Percentiles rank a stretch among this genome's conserved stretches.
Evolutionary conservation across 352 stramenopile species (phyloP).

Genomic region (Phytophthora sojae): DNA sequence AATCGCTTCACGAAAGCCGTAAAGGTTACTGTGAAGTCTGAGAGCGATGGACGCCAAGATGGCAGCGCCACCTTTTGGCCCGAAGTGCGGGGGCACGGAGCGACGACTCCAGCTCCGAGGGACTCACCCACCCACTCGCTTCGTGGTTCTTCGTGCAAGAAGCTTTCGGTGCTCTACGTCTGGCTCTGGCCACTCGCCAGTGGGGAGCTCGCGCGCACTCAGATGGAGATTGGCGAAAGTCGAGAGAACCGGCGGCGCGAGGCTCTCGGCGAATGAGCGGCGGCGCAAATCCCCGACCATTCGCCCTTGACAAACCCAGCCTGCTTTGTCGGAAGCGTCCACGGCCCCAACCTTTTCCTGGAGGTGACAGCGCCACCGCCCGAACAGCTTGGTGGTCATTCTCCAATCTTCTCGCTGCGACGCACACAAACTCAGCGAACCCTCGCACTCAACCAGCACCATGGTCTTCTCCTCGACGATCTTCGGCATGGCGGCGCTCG

Average conservation of each 20-base stretch:
- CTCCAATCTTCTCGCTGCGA: conserved; percentile 18
- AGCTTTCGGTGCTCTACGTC: not conserved
- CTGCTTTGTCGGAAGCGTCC: not conserved
- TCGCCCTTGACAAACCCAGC: not conserved
- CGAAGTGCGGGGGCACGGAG: too few species aligned
- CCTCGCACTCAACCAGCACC: not conserved
- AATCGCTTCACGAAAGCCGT: too few species aligned
- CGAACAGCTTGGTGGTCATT: conserved; percentile 10
- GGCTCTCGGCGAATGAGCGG: not conserved
- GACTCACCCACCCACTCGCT: not conserved
- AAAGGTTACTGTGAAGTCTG: too few species aligned
- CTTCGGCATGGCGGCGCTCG: conserved; percentile 32
- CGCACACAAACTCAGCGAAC: not conserved
- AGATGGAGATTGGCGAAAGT: not conserved
- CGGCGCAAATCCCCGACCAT: not conserved
- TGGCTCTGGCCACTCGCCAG: not conserved
- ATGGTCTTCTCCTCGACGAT: conserved; percentile 45
- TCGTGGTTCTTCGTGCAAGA: not conserved
- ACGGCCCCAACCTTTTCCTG: not conserved
- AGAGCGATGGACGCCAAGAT: too few species aligned
- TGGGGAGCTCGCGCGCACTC: not conserved
- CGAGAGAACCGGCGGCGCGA: not conserved
- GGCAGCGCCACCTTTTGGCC: too few species aligned
- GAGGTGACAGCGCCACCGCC: too few species aligned
- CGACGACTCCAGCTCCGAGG: not conserved